Evolutionary conservation across 2,329 filamentous ascomycete genomes (phyloP).

Genomic region (Alternaria tenuissima): DNA sequence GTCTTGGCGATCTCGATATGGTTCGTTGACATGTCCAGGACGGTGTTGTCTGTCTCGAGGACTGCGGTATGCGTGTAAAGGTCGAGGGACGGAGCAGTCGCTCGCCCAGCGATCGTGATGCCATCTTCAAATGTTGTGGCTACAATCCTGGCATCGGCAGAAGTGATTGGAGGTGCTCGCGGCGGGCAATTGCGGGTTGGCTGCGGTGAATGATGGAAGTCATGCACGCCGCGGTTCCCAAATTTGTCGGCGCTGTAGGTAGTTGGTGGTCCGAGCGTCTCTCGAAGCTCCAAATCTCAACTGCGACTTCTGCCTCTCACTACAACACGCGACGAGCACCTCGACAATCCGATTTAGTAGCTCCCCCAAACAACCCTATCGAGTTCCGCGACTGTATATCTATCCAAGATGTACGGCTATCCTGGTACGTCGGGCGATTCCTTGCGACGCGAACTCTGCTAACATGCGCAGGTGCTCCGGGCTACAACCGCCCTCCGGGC

Average conservation of each 20-base stretch:
- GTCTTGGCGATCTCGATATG: conserved; percentile 16
- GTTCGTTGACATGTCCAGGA: conserved; percentile 27
- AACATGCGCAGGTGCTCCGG: conserved; percentile 55
- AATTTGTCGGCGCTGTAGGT: conserved; percentile 32
- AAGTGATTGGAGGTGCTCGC: background rate
- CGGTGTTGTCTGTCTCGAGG: conserved; percentile 17
- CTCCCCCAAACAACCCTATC: background rate
- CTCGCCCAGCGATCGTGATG: conserved; percentile 43
- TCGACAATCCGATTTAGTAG: background rate
- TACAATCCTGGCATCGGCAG: conserved; percentile 1
- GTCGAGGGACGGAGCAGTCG: conserved; percentile 42
- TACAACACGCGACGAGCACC: conserved; percentile 17
- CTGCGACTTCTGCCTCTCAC: conserved; percentile 16
- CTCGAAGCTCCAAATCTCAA: conserved; percentile 19
- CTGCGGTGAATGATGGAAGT: conserved; percentile 6
- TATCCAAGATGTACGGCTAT: conserved; percentile 48
- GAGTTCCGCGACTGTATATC: conserved; percentile 5
- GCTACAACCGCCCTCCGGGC: conserved; percentile 77
- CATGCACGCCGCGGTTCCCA: conserved; percentile 27
- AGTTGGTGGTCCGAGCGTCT: conserved; percentile 25
- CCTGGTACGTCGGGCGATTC: conserved; percentile 31
- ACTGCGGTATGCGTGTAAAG: conserved; percentile 31
- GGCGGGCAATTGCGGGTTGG: conserved; percentile 13
- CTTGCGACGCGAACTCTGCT: conserved; percentile 19
- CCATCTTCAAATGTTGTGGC: conserved; percentile 26